Evolutionary conservation across 2,329 filamentous ascomycete genomes (phyloP), one percentile per base, ranked within the genome.

Genomic region (Aspergillus uvarum): DNA sequence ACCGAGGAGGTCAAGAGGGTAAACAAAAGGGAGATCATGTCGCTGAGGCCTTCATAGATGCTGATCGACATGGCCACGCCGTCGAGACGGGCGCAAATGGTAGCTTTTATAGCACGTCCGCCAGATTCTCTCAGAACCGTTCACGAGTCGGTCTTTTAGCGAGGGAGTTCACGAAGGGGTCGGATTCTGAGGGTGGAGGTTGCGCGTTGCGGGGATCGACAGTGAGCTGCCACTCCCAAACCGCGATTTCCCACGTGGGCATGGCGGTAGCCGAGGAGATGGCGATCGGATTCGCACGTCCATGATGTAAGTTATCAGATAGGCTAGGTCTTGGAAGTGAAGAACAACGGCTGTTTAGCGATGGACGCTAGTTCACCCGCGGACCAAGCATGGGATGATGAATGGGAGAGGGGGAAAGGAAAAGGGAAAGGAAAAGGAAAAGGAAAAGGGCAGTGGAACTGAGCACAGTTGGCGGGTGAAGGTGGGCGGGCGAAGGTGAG

Each of bases 1-100:
- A 60, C 59, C 4, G 61, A 32, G 26, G 59, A 51, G 10, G 31
- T 7, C 22, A 65, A 42, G 2, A 66, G 5, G n/a, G 53, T 16
- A 26, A 65, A 21, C 6, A 61, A 31, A 12, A 61, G 54, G 29
- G 61, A 55, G 31, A 64, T 24, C 65, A 66, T 65, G 32, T 66
- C 60, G 16, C 62, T 24, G 4, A 66, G 56, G 6, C 59, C 59
- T 50, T 66, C 49, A 21, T 60, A 66, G 47, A 65, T 22, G 2
- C 54, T 57, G 21, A 19, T 21, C 5, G 38, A 44, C 61, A 66
- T 66, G 21, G n/a, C 50, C 11, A 47, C 38, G 19, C 10, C 16
- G 21, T 5, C 3, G 14, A 2, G 44, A 22, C 42, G 42, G 24
- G 11, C 19, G 42, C 6, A 21, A 6, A 31, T 38, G 50, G 19